Percentiles rank a stretch among this genome's conserved stretches.
These are phyloP conservation scores for Sporothrix schenckii DNA, from an alignment of 2,329 filamentous ascomycete genomes.

Conservation along the genomic window DNA sequence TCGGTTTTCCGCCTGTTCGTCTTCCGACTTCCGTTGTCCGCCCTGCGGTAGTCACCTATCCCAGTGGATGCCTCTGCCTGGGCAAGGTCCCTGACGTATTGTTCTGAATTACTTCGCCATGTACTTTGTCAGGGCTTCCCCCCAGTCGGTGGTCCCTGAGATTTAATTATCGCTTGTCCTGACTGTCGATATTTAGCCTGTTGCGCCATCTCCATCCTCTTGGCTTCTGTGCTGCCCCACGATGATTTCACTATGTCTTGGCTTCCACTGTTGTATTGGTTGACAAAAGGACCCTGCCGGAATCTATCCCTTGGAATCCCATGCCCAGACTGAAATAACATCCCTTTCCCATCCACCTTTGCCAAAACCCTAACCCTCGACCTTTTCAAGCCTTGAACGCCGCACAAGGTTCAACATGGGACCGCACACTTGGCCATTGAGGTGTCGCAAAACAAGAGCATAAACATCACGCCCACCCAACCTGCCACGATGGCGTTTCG, in stretches of 20 bases:
- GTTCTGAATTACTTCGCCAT: neutral
- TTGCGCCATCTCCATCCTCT: slow-evolving; percentile 5
- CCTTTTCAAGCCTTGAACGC: neutral
- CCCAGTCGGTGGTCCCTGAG: neutral
- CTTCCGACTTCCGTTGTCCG: neutral
- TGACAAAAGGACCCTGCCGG: neutral
- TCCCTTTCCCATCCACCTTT: neutral
- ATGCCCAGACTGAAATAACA: slow-evolving; percentile 16
- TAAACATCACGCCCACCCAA: neutral
- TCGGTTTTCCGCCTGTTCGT: neutral
- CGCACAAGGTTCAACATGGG: neutral
- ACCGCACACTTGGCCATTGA: neutral
- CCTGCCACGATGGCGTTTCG: neutral
- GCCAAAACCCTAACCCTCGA: slow-evolving; percentile 4
- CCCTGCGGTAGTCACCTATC: slow-evolving; percentile 25
- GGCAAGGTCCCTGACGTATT: neutral
- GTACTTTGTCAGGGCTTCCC: neutral
- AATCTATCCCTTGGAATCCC: neutral
- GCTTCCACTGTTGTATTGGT: neutral
- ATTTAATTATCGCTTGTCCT: neutral
- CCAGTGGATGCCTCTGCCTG: neutral
- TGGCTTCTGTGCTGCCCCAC: neutral
- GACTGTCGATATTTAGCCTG: slow-evolving; percentile 23
- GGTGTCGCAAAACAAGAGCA: neutral
- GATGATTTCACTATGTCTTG: slow-evolving; percentile 19